A percentile compares a stretch with the other conserved stretches of the same genome.
phyloP scores from a whole-genome alignment of 2,329 filamentous ascomycete species.

The Fusarium cyanostomum region DNA sequence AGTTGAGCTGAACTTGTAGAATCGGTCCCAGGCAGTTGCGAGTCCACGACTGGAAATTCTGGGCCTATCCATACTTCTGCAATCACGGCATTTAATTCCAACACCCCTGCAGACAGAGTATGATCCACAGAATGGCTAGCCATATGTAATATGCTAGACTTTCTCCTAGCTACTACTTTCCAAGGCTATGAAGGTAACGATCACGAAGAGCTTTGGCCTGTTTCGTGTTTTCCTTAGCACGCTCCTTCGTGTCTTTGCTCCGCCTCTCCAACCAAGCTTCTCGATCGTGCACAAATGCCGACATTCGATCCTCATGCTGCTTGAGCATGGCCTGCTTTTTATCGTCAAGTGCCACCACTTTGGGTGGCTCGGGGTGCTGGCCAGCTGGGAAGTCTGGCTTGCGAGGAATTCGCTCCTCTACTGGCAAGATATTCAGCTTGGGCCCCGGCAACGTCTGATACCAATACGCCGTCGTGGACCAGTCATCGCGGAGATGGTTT shows the following conservation, averaged over 20 bases:
- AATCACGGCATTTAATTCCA: too few relatives aligned
- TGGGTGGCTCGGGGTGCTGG: conserved; percentile 8
- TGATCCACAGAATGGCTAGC: too few relatives aligned
- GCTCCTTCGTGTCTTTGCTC: conserved; percentile 29
- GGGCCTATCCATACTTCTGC: too few relatives aligned
- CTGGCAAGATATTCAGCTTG: conserved; percentile 42
- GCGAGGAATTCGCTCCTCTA: conserved; percentile 34
- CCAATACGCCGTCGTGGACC: conserved; percentile 47
- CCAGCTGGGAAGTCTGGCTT: conserved; percentile 31
- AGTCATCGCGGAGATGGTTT: conserved; percentile 47
- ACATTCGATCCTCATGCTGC: conserved; percentile 32
- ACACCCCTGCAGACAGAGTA: too few relatives aligned
- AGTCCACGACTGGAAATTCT: too few relatives aligned
- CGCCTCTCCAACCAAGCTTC: conserved; percentile 39
- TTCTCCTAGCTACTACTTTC: too few relatives aligned
- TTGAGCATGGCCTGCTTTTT: conserved; percentile 12
- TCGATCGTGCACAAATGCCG: conserved; percentile 38
- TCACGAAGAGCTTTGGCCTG: conserved; percentile 10
- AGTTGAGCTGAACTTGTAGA: too few relatives aligned
- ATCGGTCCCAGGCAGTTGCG: too few relatives aligned
- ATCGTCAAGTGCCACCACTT: conserved; percentile 3
- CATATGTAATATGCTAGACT: too few relatives aligned
- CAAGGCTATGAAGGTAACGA: neutral
- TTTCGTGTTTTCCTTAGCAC: conserved; percentile 17
- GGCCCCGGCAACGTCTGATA: conserved; percentile 47